These are phyloP conservation scores for Noccaea bulbosa DNA, from an alignment of 345 rosid species.

Conservation along the genomic window DNA sequence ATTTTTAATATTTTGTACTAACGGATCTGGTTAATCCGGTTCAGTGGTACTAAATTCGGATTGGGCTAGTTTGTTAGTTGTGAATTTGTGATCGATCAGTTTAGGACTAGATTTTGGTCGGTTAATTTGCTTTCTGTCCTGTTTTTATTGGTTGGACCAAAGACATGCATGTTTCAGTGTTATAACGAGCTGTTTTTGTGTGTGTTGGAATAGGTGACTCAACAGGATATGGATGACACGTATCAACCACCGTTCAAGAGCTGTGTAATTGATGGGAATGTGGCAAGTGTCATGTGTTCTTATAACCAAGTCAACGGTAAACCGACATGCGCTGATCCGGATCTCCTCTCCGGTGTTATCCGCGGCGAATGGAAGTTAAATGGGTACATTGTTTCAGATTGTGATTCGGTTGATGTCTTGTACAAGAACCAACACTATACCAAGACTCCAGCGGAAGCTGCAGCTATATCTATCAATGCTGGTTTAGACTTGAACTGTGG, in stretches of 20 bases:
- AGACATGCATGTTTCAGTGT: not conserved
- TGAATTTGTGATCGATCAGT: too few relatives aligned
- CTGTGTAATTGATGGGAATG: slow-evolving; percentile 94
- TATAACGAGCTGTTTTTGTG: slow-evolving; percentile 2
- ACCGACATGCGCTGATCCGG: slow-evolving; percentile 88
- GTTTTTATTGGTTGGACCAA: not conserved
- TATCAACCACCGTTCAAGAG: slow-evolving; percentile 98
- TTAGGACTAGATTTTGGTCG: not conserved
- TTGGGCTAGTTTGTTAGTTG: not conserved
- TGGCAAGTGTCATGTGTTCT: slow-evolving; percentile 97
- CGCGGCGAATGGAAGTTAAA: slow-evolving; percentile 89
- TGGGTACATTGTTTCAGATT: slow-evolving; percentile 94
- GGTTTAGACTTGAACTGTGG: slow-evolving; percentile 92
- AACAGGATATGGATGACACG: slow-evolving; percentile 93
- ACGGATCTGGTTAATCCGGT: too few relatives aligned
- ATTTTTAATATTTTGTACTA: not conserved
- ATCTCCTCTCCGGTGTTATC: slow-evolving; percentile 71
- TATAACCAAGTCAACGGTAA: slow-evolving; percentile 91
- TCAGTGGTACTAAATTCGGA: too few relatives aligned
- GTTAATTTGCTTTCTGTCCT: not conserved
- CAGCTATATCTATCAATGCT: slow-evolving; percentile 72
- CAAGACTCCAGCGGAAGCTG: slow-evolving; percentile 89
- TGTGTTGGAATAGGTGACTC: slow-evolving; percentile 61
- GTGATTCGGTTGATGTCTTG: slow-evolving; percentile 78
- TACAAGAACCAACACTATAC: slow-evolving; percentile 73